phyloP scores from a whole-genome alignment of 2,329 filamentous ascomycete species.

The Anthostomella pinea region DNA sequence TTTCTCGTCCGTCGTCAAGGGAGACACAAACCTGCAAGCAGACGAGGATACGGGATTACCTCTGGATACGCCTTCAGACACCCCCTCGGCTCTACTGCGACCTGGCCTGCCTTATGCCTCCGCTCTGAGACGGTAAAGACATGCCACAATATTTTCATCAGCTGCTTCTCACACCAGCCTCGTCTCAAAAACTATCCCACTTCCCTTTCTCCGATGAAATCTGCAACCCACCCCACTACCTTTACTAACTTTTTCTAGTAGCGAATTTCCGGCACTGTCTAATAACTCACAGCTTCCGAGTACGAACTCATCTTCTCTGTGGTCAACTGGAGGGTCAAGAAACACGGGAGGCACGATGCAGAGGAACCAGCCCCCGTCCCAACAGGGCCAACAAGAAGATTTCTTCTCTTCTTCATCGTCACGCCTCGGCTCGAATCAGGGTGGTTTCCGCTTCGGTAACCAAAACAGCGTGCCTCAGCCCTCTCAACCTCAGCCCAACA shows the following conservation, averaged over 20 bases:
- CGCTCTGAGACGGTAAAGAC: slow-evolving; percentile 28
- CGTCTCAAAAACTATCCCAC: not conserved
- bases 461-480: slow-evolving; percentile 42
- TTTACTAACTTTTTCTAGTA: slow-evolving; percentile 34
- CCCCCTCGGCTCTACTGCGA: too few relatives aligned
- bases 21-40: not conserved
- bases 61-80: too few relatives aligned
- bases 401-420: slow-evolving; percentile 39
- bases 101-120: slow-evolving; percentile 22
- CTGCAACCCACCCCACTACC: not conserved
- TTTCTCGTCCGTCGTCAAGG: not conserved
- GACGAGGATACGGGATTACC: not conserved
- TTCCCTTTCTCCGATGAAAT: not conserved
- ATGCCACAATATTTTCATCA: slow-evolving; percentile 1
- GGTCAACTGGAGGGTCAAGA: slow-evolving; percentile 50
- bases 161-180: not conserved
- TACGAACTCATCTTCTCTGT: slow-evolving; percentile 50
- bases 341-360: slow-evolving; percentile 48
- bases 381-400: slow-evolving; percentile 49
- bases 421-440: slow-evolving; percentile 40
- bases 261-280: slow-evolving; percentile 65
- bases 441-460: slow-evolving; percentile 53
- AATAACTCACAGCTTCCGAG: slow-evolving; percentile 56
- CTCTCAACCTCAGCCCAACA: slow-evolving; percentile 46
- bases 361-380: slow-evolving; percentile 50